A percentile compares a stretch with the other conserved stretches of the same genome.
These are phyloP conservation scores for Giardia muris DNA, from an alignment of 208 protist species.

Conservation along the genomic window DNA sequence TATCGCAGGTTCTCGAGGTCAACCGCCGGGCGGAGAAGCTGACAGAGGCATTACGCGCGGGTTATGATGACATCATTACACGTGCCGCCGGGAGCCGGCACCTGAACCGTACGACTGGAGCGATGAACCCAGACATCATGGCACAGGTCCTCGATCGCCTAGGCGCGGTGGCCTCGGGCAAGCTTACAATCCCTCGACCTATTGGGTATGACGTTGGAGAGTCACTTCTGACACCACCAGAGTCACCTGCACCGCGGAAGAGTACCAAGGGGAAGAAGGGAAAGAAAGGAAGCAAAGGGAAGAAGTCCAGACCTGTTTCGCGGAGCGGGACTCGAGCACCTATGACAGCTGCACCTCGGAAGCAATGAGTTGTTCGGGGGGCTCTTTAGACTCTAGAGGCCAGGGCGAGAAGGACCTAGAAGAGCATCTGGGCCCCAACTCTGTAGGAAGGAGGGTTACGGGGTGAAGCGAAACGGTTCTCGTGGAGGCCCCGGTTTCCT, in stretches of 20 bases:
- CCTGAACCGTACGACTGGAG: neutral
- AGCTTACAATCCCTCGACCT: neutral
- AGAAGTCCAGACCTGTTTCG: neutral
- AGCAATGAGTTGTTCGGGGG: no score
- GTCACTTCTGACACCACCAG: neutral
- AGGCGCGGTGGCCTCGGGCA: neutral
- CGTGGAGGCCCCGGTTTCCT: no score
- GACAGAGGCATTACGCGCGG: neutral
- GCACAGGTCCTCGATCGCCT: neutral
- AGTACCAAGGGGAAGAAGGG: neutral
- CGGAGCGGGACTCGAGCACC: no score
- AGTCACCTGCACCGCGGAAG: neutral
- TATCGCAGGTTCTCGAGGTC: neutral
- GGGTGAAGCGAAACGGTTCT: no score
- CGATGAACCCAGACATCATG: constrained; percentile 8
- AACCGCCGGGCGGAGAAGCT: neutral
- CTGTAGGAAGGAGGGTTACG: no score
- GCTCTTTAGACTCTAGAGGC: no score
- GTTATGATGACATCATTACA: neutral
- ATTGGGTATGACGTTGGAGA: neutral
- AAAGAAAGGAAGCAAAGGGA: neutral
- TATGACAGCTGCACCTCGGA: no score
- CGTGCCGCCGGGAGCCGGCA: neutral
- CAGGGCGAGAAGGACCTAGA: no score
- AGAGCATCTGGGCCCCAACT: no score